Evolutionary conservation across 139 green algal species (phyloP).

Genomic region (Closterium sp.): DNA sequence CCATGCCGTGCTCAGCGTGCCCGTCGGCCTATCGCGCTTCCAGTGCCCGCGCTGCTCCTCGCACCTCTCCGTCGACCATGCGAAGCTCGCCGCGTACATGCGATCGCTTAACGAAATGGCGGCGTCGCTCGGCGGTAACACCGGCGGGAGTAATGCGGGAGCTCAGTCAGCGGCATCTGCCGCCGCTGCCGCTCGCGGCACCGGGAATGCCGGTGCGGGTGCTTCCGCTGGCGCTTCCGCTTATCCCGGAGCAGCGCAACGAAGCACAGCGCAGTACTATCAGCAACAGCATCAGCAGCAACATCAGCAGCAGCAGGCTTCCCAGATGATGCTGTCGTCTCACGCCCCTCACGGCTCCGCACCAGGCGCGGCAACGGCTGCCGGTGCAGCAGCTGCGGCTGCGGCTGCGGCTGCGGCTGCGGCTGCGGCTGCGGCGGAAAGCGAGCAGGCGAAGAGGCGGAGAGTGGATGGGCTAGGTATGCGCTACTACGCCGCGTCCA

Average conservation of each 20-base stretch:
- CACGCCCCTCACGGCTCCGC: too few species aligned
- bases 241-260: not conserved
- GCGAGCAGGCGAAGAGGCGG: too few species aligned
- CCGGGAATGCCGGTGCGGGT: not conserved
- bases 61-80: constrained; percentile 12
- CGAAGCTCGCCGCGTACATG: not conserved
- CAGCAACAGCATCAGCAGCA: too few species aligned
- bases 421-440: too few species aligned
- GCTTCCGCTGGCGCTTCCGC: not conserved
- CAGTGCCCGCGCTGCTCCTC: constrained; percentile 34
- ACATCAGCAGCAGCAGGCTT: too few species aligned
- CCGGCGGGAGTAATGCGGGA: not conserved
- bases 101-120: not conserved
- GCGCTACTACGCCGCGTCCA: too few species aligned
- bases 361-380: too few species aligned
- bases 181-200: not conserved
- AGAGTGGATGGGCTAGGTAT: too few species aligned
- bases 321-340: too few species aligned
- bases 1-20: constrained; percentile 35
- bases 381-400: too few species aligned
- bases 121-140: not conserved
- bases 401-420: too few species aligned
- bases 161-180: not conserved
- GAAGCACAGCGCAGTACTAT: not conserved
- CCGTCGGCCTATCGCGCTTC: constrained; percentile 21